Base-by-base conservation (phyloP, 192 early-diverging fungal genomes). In the Coemansia sp. region DNA sequence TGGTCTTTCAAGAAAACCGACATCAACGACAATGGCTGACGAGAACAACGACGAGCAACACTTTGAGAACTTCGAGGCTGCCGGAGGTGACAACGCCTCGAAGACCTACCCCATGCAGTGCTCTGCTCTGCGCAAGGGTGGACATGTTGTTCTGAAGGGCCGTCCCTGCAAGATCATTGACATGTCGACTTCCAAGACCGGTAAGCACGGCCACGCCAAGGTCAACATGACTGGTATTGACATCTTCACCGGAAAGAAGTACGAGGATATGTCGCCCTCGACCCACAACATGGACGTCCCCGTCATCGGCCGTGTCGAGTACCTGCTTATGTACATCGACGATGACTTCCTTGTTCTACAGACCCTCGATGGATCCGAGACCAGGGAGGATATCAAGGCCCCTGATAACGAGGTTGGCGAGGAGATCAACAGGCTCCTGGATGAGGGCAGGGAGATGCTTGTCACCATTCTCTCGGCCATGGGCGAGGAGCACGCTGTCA, bases 161-260 rank as follows among this genome's bases (percentile, higher is more conserved):
- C 92, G 94, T 59, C 97, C 97, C 76, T 99, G 97, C 89, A 99
- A 98, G 92, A 97, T 99, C 57, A 87, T 96, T 52, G 95, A 97
- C 77, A 98, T 99, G 94, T 95, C 95, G 57, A 99, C 97, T 83
- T 98, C 96, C 84, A 99, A 99, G 91, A 99, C 97, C 69, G 97
- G 97, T 75, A 99, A 99, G 94, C 97, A 99, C 92, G 97, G 96
- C 60, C 97, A 99, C 88, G 97, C 97, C 85, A 99, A 99, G 94
- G 97, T 99, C 63, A 86, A 98, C 84, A 80, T 95, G 77, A 87
- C 89, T 31, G 95, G 85, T 65, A 87, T 88, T 61, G 95, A 98
- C 81, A 96, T 99, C 85, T 99, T 99, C 84, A 99, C 91, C 65
- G 87, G 86, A 77, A 94, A 92, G 89, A 99, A 98, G 90, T 82